A percentile compares a stretch with the other conserved stretches of the same genome.
Conservation (phyloP, 805 yeast genomes). For the Suhomyces kilbournensis region DNA sequence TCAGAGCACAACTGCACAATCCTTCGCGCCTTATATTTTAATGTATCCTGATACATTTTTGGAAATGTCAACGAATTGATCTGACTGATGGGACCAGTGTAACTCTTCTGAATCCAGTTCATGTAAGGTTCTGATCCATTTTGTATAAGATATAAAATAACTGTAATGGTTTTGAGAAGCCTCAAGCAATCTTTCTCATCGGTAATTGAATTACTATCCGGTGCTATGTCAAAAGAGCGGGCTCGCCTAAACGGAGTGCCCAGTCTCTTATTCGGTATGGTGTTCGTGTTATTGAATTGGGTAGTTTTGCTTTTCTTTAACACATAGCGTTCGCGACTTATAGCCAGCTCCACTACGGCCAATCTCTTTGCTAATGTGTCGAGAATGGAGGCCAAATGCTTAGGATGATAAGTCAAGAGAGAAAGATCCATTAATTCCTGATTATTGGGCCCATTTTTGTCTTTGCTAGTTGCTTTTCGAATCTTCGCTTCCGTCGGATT, state of each 20-base stretch:
- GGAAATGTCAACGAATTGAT: conserved; percentile 11
- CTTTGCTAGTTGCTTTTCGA: conserved; percentile 47
- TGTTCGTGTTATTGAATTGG: background rate
- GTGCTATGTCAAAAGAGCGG: background rate
- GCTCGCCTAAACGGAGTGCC: background rate
- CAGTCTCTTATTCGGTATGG: background rate
- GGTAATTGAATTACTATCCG: background rate
- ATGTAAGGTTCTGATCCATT: conserved; percentile 53
- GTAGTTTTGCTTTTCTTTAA: background rate
- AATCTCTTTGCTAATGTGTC: conserved; percentile 42
- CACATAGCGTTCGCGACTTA: background rate
- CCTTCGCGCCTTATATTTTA: conserved; percentile 36
- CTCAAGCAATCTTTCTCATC: conserved; percentile 4
- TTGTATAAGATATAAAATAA: conserved; percentile 49
- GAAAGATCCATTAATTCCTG: conserved; percentile 53
- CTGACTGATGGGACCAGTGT: conserved; percentile 15
- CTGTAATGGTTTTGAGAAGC: conserved; percentile 50
- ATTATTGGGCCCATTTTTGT: conserved; percentile 56
- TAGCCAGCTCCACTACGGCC: conserved; percentile 14
- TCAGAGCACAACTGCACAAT: conserved; percentile 30
- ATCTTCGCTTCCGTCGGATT: conserved; percentile 16
- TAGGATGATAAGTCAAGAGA: conserved; percentile 39
- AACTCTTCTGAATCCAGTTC: conserved; percentile 35
- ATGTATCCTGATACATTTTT: conserved; percentile 23
- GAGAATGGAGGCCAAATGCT: conserved; percentile 38